phyloP scores from a whole-genome alignment of 2,329 filamentous ascomycete species.

The Penicillium corylophilum region DNA sequence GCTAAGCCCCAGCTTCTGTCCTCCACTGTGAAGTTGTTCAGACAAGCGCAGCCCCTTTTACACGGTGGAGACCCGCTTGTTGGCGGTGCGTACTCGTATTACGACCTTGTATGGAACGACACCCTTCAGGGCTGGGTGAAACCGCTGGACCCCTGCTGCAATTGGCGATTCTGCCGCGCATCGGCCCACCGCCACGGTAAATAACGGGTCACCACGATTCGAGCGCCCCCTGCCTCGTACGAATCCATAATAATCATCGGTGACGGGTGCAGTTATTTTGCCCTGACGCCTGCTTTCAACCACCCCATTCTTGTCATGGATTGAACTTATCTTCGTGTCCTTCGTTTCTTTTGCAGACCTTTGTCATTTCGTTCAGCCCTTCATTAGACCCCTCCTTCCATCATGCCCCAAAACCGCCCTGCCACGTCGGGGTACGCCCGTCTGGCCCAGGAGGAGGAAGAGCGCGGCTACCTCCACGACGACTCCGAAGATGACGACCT shows the following conservation, averaged over 20 bases:
- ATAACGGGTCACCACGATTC: constrained; percentile 7
- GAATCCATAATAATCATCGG: constrained; percentile 19
- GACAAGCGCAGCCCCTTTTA: constrained; percentile 17
- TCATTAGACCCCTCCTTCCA: constrained; percentile 30
- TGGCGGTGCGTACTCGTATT: constrained; percentile 25
- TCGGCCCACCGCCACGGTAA: constrained; percentile 15
- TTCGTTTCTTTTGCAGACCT: constrained; percentile 8
- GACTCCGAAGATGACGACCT: constrained; percentile 68
- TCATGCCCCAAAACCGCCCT: constrained; percentile 67
- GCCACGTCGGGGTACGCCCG: constrained; percentile 81
- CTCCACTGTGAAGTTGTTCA: constrained; percentile 1
- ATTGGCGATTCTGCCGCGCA: constrained; percentile 4
- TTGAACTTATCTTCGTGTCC: constrained; percentile 13
- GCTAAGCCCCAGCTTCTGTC: background rate
- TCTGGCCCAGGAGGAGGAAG: constrained; percentile 75
- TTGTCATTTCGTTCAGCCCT: constrained; percentile 5
- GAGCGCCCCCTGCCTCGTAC: constrained; percentile 14
- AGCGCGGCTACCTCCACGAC: constrained; percentile 52
- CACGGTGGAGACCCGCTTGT: constrained; percentile 14
- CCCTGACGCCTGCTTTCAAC: constrained; percentile 5
- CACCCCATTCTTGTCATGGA: constrained; percentile 12
- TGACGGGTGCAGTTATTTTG: constrained; percentile 10
- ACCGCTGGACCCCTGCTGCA: background rate
- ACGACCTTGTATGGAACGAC: constrained; percentile 1
- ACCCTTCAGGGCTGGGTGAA: background rate